phyloP scores from a whole-genome alignment of 2,329 filamentous ascomycete species.

The Claviceps spartinae region DNA sequence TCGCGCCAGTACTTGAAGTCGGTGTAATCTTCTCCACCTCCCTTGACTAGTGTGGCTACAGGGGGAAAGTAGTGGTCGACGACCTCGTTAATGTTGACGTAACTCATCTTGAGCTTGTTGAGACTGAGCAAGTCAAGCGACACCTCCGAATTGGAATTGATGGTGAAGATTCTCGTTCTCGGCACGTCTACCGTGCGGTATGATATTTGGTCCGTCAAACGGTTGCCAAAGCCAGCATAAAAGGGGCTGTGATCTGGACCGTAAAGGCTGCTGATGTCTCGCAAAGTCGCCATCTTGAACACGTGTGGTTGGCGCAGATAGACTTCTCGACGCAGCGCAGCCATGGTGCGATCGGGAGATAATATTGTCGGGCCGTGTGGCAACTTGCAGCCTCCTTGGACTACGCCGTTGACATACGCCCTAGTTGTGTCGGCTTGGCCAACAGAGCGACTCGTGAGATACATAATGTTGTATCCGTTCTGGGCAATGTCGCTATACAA shows the following conservation, averaged over 20 bases:
- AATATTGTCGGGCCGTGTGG: conserved; percentile 89
- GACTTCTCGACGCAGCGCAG: conserved; percentile 78
- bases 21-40: conserved; percentile 86
- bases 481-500: conserved; percentile 88
- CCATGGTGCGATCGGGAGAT: conserved; percentile 88
- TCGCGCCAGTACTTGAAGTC: conserved; percentile 97
- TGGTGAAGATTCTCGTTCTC: conserved; percentile 88
- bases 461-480: conserved; percentile 98
- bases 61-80: conserved; percentile 98
- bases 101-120: conserved; percentile 92
- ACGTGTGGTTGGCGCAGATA: conserved; percentile 95
- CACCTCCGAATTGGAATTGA: conserved; percentile 95
- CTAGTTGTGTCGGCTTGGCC: conserved; percentile 86
- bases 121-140: conserved; percentile 78
- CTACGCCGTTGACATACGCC: conserved; percentile 77
- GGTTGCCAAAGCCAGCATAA: conserved; percentile 93
- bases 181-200: conserved; percentile 96
- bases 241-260: conserved; percentile 67
- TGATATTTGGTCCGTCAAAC: conserved; percentile 87
- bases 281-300: conserved; percentile 97
- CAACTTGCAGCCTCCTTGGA: conserved; percentile 74
- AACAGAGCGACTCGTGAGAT: conserved; percentile 85
- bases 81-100: conserved; percentile 92
- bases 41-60: conserved; percentile 71
- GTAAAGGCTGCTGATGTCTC: conserved; percentile 86